Evolutionary conservation across 2,329 filamentous ascomycete species (phyloP), one percentile per base, ranked within the genome.

Genomic region (Aspergillus aculeatinus): DNA sequence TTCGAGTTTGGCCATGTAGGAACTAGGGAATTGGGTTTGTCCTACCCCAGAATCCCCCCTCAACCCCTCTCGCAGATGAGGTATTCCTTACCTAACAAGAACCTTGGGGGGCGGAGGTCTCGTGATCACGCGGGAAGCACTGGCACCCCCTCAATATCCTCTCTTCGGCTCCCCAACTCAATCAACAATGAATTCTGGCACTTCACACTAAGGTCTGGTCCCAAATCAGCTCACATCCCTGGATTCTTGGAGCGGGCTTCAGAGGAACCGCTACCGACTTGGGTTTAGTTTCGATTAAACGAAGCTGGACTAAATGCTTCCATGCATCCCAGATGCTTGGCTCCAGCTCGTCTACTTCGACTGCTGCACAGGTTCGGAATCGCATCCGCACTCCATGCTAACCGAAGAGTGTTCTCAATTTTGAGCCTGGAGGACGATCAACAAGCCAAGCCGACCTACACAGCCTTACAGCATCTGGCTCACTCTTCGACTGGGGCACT

Each of bases 41-140:
- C 35, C 25, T 39, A 50, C 50, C 51, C 51, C 50, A 31, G 50
- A 31, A 44, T 44, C 16, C 16, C 39, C 39, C 7, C 14, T 16
- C 14, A 7, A 19, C 39, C 44, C 31, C 54, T 39, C 53, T 57
- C 51, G 48, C 55, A 59, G 25, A 55, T 58, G 58, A 48, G 51
- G 57, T 48, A 60, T 60, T 42, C 60, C 58, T 65, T 66, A 65
- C 58, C 52, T 66, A 66, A 66, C 53, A 59, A 55, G 48, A 60
- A 60, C 63, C 25, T 35, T 55, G 29, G 39, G 39, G 53, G 39
- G 31, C 11, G 33, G 51, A 47, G 59, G 51, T 61, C 61, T 50
- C 61, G 61, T 61, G 61, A 63, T 58, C 48, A 16, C 33, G 53
- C 53, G 53, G 60, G 33, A 29, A 48, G 44, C 29, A 27, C 21